Conservation (phyloP, 768 basidiomycete species). For the Auriculariales sp. region DNA sequence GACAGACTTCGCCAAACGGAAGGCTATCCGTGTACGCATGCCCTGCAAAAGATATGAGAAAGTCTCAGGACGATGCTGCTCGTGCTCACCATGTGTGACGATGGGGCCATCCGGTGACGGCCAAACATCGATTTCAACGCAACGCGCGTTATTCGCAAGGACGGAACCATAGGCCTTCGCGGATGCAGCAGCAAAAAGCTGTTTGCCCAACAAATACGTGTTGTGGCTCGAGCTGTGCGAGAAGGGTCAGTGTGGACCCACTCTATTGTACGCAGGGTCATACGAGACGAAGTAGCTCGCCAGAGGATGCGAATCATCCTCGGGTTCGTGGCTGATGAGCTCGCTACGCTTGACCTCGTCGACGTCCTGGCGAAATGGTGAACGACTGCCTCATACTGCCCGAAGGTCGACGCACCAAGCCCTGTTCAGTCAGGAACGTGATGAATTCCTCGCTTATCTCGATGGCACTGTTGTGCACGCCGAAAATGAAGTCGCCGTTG, state of each 20-base stretch:
- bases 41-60: too few relatives aligned
- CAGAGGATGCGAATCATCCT: conserved; percentile 32
- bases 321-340: conserved; percentile 6
- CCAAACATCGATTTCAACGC: conserved; percentile 62
- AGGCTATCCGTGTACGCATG: conserved; percentile 41
- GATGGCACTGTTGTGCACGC: background rate
- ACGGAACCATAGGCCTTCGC: conserved; percentile 41
- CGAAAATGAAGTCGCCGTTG: conserved; percentile 1
- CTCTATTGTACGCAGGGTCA: too few relatives aligned
- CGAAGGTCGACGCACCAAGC: background rate
- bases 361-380: background rate
- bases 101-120: conserved; percentile 24
- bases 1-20: conserved; percentile 35
- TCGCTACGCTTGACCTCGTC: background rate
- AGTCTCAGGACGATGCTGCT: too few relatives aligned
- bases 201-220: conserved; percentile 46
- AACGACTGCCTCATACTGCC: background rate
- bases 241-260: too few relatives aligned
- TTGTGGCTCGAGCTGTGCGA: conserved; percentile 53
- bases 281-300: conserved; percentile 42
- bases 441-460: background rate
- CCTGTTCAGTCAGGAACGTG: background rate
- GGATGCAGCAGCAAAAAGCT: conserved; percentile 39
- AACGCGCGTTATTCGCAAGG: conserved; percentile 33
- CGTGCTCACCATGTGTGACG: conserved; percentile 53